A percentile compares a stretch with the other conserved stretches of the same genome.
Conservation (phyloP, 169 alveolate species). For the Plasmodium relictum region DNA sequence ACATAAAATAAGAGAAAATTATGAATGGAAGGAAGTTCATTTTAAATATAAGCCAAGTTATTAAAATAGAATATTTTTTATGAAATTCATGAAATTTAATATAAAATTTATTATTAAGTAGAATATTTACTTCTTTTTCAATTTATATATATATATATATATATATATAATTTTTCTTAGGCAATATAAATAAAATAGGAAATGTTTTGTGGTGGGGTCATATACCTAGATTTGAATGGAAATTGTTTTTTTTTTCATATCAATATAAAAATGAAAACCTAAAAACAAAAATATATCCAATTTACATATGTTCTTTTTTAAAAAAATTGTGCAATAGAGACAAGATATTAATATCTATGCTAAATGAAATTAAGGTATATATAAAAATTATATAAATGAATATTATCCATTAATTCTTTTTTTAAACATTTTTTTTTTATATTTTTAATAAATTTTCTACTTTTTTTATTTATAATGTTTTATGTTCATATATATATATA, state of each 20-base stretch:
- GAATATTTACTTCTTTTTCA: not conserved
- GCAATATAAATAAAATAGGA: slow-evolving; percentile 49
- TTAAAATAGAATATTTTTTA: not conserved
- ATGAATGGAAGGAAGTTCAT: slow-evolving; percentile 33
- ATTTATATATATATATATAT: not conserved
- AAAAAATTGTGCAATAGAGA: slow-evolving; percentile 51
- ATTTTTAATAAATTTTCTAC: not conserved
- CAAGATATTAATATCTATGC: slow-evolving; percentile 19
- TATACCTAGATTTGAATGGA: slow-evolving; percentile 72
- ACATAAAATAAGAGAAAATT: slow-evolving; percentile 22
- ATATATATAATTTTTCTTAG: slow-evolving; percentile 5
- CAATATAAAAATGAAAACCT: slow-evolving; percentile 22
- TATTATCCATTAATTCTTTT: not conserved
- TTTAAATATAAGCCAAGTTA: slow-evolving; percentile 57
- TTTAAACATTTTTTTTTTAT: not conserved
- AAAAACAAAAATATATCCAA: slow-evolving; percentile 27
- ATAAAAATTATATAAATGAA: not conserved
- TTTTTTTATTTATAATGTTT: not conserved
- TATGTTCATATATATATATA: not conserved
- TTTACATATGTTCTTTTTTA: slow-evolving; percentile 67
- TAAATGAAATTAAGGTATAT: slow-evolving; percentile 13
- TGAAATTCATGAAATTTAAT: not conserved
- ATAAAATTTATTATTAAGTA: not conserved
- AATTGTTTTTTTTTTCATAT: slow-evolving; percentile 37
- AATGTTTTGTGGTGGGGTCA: slow-evolving; percentile 73